These are phyloP conservation scores for Chaetomiaceae sp. DNA, from an alignment of 2,329 filamentous ascomycete species.

Conservation along the genomic window DNA sequence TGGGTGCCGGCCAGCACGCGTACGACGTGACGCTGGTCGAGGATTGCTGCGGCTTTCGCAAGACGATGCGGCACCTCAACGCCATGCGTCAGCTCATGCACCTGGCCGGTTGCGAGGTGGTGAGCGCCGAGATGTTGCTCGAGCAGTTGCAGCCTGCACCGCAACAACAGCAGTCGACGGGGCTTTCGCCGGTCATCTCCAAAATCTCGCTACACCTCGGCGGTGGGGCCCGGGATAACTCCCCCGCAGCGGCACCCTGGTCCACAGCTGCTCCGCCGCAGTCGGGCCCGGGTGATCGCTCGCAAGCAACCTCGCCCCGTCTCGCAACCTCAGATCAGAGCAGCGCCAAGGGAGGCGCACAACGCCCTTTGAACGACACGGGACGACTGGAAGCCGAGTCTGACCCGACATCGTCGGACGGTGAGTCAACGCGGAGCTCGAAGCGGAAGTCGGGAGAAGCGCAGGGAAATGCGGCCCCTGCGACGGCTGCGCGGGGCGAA, in stretches of 20 bases:
- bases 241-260: conserved; percentile 23
- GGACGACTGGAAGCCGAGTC: conserved; percentile 14
- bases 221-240: conserved; percentile 23
- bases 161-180: conserved; percentile 14
- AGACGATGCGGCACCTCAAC: conserved; percentile 59
- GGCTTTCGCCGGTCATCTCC: conserved; percentile 30
- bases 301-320: conserved; percentile 8
- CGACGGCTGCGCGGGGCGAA: conserved; percentile 9
- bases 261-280: conserved; percentile 16
- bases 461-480: conserved; percentile 1
- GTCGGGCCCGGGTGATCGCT: conserved; percentile 2
- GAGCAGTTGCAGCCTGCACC: conserved; percentile 25
- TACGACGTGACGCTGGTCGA: conserved; percentile 80
- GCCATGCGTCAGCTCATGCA: conserved; percentile 67
- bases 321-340: background rate
- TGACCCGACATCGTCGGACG: conserved; percentile 10
- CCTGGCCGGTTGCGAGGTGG: conserved; percentile 65
- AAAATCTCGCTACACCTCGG: conserved; percentile 29
- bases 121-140: conserved; percentile 55
- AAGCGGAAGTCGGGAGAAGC: conserved; percentile 13
- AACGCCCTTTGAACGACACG: conserved; percentile 7
- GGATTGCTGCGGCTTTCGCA: conserved; percentile 81
- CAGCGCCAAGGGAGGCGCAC: background rate
- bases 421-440: conserved; percentile 14
- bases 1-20: conserved; percentile 84